These are phyloP conservation scores for Claviceps paspali DNA, from an alignment of 2,329 filamentous ascomycete species.

Conservation along the genomic window DNA sequence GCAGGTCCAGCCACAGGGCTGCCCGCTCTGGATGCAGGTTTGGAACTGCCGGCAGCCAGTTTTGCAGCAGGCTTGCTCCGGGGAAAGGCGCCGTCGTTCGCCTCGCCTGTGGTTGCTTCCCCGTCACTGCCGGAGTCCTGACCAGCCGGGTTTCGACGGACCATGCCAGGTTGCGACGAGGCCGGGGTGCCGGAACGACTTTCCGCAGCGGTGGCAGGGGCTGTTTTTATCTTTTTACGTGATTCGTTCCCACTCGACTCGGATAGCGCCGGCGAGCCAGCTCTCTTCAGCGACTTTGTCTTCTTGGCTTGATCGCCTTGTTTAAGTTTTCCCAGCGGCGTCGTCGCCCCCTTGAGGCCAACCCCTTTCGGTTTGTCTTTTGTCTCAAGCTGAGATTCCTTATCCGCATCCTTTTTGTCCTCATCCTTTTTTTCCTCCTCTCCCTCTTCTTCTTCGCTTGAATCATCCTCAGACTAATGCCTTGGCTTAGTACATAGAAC, in stretches of 20 bases:
- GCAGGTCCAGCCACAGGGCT: constrained; percentile 36
- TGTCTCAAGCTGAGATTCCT: constrained; percentile 35
- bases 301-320: constrained; percentile 28
- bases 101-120: constrained; percentile 54
- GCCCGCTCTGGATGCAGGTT: constrained; percentile 43
- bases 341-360: constrained; percentile 53
- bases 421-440: constrained; percentile 34
- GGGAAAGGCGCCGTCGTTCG: constrained; percentile 37
- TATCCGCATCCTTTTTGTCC: constrained; percentile 49
- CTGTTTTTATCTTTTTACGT: constrained; percentile 62
- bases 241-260: constrained; percentile 90
- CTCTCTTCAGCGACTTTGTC: constrained; percentile 57
- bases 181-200: constrained; percentile 43
- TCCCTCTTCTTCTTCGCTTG: constrained; percentile 20
- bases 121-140: constrained; percentile 55
- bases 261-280: constrained; percentile 73
- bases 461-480: constrained; percentile 34
- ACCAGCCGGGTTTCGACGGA: constrained; percentile 27
- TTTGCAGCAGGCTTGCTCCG: constrained; percentile 43
- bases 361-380: constrained; percentile 37
- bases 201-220: constrained; percentile 29
- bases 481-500: constrained; percentile 8
- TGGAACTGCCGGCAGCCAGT: constrained; percentile 29
- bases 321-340: constrained; percentile 33
- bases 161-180: constrained; percentile 23